Evolutionary conservation across 2,329 filamentous ascomycete genomes (phyloP), one percentile per base, ranked within the genome.

Genomic region (Ceratocystis smalleyi): DNA sequence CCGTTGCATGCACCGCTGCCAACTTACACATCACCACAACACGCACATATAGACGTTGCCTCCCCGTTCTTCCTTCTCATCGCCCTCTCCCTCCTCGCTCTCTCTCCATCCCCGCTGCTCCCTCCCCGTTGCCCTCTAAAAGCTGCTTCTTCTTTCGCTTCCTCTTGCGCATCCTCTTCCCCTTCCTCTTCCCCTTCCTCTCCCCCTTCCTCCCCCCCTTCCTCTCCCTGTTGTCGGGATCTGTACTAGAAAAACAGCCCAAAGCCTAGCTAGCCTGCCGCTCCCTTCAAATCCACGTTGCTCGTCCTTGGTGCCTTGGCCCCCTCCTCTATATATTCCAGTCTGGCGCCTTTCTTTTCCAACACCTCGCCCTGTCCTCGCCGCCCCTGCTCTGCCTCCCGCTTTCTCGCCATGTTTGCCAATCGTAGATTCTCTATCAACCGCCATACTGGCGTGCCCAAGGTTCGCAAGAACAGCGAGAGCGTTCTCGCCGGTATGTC

Each of bases 401-500:
- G 10, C 0, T 40, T 12, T n/a, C 1, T 62, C 71, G 75, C 70
- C 64, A 80, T 80, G 76, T 81, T 81, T 70, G 74, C 76, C 71
- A 78, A 78, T 66, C 81, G 83, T 75, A 84, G 65, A 27, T 85
- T 85, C 74, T 84, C 82, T 68, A 85, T 86, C 75, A 85, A 86
- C 74, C 78, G 82, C 71, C 81, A 84, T 71, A 84, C 83, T 62
- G 83, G 83, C 69, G 78, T 80, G 49, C 83, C 83, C 66, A 79
- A 83, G 71, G 49, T 72, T 74, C 45, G 65, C 65, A 66, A 66
- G 59, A 66, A 66, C 62, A 66, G 65, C 59, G 65, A 66, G 57
- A 64, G 47, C 3, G 19, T 66, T 57, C 65, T 66, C 8, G 62
- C 65, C 45, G 65, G 65, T 66, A 51, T 8, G 64, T 35, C 45